Base-by-base conservation (phyloP, 2,329 filamentous ascomycete genomes). In the Penicillium sp. region DNA sequence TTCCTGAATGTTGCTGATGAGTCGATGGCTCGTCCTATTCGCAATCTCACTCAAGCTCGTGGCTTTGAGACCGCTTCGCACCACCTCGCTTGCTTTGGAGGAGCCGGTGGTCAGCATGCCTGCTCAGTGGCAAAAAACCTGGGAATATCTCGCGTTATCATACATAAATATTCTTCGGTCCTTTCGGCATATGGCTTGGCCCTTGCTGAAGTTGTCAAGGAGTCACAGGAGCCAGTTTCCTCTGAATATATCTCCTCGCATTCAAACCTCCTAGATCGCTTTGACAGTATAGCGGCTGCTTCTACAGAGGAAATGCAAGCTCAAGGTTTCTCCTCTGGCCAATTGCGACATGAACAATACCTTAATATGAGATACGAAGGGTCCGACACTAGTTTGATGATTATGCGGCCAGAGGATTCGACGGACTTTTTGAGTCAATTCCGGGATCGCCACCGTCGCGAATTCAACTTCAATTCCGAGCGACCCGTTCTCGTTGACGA, bases 141-240 rank as follows among this genome's bases (percentile, higher is more conserved):
- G 1, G 91, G 91, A 0, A 92, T 96, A 62, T 85, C 84, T 24
- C 91, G 96, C 70, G 95, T 96, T 33, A 80, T 97, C 10, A 83
- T 97, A 2, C 93, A 97, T 73, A 83, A 90, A 55, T 96, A 96
- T 70, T 96, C 92, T 0, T 96, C 92, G 0, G 91, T 97, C 0
- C 80, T 96, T 0, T 96, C 92, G 0, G 93, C 93, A 0, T 96
- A 96, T 63, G 93, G 93, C 14, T 93, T 97, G 88, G 91, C 92
- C 0, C 78, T 97, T 5, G 93, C 93, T 11, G 93, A 97, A 68
- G 92, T 96, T 0, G 93, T 97, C 0, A 91, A 96, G 62, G 93
- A 97, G 75, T 83, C 89, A 29, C 93, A 97, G 62, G 73, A 78
- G 46, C 76, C 76, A 10, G 80, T 85, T 52, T 84, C 82, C 0